phyloP scores from a whole-genome alignment of 1,139 yeast genomes.

The Barnettozyma hawaiiensis region DNA sequence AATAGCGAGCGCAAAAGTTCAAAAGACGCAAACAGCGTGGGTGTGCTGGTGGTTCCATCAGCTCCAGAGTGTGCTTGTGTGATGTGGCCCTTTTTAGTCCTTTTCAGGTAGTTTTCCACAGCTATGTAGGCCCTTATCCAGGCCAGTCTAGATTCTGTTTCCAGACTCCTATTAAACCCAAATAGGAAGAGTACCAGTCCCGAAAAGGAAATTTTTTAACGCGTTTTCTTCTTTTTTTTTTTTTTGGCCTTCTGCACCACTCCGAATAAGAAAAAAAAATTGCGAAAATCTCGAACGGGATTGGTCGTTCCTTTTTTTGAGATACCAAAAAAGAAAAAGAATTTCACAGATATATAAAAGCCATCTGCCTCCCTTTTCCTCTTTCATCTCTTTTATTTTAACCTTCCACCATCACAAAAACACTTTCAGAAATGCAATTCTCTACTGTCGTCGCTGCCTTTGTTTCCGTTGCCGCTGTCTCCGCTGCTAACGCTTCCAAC shows the following conservation, averaged over 20 bases:
- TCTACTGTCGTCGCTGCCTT: conserved; percentile 44
- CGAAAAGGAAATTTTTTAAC: conserved; percentile 2
- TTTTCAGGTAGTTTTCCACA: not conserved
- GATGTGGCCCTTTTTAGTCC: too few relatives aligned
- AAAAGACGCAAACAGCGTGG: too few relatives aligned
- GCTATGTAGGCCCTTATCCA: not conserved
- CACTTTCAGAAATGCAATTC: conserved; percentile 49
- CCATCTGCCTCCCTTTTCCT: not conserved
- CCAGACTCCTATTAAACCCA: not conserved
- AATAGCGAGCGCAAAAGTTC: too few relatives aligned
- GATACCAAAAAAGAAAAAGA: not conserved
- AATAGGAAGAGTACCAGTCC: conserved; percentile 1
- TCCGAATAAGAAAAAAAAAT: not conserved
- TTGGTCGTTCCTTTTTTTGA: not conserved
- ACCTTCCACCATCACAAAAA: conserved; percentile 4
- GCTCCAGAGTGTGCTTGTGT: too few relatives aligned
- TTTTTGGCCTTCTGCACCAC: not conserved
- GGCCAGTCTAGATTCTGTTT: conserved; percentile 3
- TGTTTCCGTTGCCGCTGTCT: conserved; percentile 44
- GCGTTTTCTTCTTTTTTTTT: conserved; percentile 3
- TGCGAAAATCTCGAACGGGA: not conserved
- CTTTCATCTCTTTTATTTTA: not conserved
- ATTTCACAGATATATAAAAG: conserved; percentile 2
- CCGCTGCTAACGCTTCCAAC: conserved; percentile 38
- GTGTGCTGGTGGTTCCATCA: too few relatives aligned